Evolutionary conservation across 495 filamentous ascomycete genomes (phyloP).

Genomic region (Physcia stellaris): DNA sequence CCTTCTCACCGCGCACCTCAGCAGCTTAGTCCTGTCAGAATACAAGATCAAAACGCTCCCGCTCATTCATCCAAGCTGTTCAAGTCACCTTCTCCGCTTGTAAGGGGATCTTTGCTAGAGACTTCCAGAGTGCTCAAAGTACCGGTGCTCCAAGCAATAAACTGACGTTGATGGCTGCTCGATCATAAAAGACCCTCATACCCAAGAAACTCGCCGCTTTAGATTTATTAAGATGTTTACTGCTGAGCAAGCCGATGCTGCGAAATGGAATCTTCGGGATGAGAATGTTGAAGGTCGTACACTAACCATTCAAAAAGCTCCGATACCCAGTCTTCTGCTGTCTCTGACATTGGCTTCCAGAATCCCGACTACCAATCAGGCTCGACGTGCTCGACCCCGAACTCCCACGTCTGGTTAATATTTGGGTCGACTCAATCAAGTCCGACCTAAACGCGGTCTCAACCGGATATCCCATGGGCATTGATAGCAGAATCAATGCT

Average conservation of each 20-base stretch:
- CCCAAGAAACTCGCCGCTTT: slow-evolving; percentile 95
- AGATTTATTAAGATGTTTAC: slow-evolving; percentile 99
- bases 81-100: no score
- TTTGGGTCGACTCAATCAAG: slow-evolving; percentile 95
- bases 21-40: no score
- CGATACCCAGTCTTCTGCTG: no score
- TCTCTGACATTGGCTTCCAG: no score
- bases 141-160: slow-evolving; percentile 97
- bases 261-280: slow-evolving; percentile 89
- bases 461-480: no score
- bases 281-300: slow-evolving; percentile 92
- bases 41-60: no score
- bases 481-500: no score
- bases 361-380: no score
- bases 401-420: slow-evolving; percentile 98
- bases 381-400: slow-evolving; percentile 79
- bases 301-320: slow-evolving; percentile 98
- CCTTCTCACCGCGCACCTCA: no score
- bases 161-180: slow-evolving; percentile 98
- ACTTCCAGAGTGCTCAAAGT: no score
- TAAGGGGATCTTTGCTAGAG: no score
- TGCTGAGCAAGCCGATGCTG: slow-evolving; percentile 84
- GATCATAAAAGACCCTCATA: slow-evolving; percentile 98
- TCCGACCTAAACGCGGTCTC: slow-evolving; percentile 53
- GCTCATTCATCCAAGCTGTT: no score